A percentile compares a stretch with the other conserved stretches of the same genome.
These are phyloP conservation scores for Ascochyta fabae DNA, from an alignment of 2,329 filamentous ascomycete genomes.

Conservation along the genomic window DNA sequence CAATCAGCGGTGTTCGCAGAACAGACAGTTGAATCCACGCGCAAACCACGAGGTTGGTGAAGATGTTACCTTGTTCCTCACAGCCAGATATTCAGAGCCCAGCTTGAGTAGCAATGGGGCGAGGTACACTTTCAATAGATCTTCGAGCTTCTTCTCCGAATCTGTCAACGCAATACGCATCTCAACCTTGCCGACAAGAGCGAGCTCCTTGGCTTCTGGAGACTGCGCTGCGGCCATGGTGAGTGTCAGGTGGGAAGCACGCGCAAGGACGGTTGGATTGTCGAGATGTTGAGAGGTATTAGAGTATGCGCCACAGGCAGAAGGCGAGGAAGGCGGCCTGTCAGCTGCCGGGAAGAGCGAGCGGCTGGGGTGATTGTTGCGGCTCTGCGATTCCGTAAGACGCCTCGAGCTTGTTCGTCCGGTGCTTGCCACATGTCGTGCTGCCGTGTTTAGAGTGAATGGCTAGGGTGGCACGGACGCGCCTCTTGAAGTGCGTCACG, in stretches of 20 bases:
- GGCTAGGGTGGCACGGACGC: constrained; percentile 29
- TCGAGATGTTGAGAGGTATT: constrained; percentile 9
- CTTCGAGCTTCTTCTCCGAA: constrained; percentile 81
- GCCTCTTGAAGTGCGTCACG: constrained; percentile 13
- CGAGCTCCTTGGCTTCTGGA: constrained; percentile 74
- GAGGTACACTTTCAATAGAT: constrained; percentile 78
- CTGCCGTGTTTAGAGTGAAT: constrained; percentile 23
- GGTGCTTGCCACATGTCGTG: constrained; percentile 32
- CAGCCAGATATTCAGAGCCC: constrained; percentile 77
- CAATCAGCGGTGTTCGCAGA: constrained; percentile 40
- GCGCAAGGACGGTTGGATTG: not conserved
- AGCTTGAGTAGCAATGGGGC: constrained; percentile 85
- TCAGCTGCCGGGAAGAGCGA: constrained; percentile 16
- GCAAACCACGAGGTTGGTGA: not conserved
- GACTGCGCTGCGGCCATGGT: constrained; percentile 42
- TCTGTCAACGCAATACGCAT: constrained; percentile 82
- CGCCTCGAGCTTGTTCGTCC: constrained; percentile 24
- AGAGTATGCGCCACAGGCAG: constrained; percentile 34
- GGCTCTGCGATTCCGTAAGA: constrained; percentile 16
- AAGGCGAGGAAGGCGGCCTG: constrained; percentile 26
- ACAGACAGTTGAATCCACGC: not conserved
- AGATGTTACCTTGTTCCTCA: constrained; percentile 73
- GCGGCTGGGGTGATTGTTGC: constrained; percentile 12
- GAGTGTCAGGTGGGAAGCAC: constrained; percentile 10
- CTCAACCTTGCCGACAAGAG: constrained; percentile 84